phyloP scores from a whole-genome alignment of 805 yeast genomes.

The Saturnispora serradocipensis region DNA sequence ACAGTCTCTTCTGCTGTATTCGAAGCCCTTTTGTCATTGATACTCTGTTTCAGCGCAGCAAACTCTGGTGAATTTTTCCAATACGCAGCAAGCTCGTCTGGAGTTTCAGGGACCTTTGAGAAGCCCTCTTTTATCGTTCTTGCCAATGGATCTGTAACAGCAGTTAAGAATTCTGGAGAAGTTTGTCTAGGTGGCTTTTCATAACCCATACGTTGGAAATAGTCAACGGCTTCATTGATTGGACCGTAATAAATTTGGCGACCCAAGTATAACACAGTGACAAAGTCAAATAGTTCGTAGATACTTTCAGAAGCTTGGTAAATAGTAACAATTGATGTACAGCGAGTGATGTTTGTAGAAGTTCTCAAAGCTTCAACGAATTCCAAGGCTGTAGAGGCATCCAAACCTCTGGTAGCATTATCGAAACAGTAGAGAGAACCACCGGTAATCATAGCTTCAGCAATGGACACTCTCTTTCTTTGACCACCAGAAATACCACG shows the following conservation, averaged over 20 bases:
- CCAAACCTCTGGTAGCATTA: slow-evolving; percentile 66
- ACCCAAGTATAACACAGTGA: slow-evolving; percentile 50
- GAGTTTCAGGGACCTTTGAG: slow-evolving; percentile 45
- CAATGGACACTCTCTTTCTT: slow-evolving; percentile 61
- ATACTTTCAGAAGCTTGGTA: slow-evolving; percentile 63
- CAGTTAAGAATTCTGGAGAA: slow-evolving; percentile 58
- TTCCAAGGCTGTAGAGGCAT: slow-evolving; percentile 65
- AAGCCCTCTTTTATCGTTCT: slow-evolving; percentile 40
- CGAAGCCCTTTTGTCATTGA: slow-evolving; percentile 28
- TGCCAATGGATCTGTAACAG: slow-evolving; percentile 60
- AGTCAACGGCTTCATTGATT: slow-evolving; percentile 41
- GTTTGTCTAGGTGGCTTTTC: slow-evolving; percentile 55
- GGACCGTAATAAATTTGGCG: slow-evolving; percentile 55
- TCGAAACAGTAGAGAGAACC: slow-evolving; percentile 55
- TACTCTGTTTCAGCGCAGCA: slow-evolving; percentile 26
- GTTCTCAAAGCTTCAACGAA: slow-evolving; percentile 52
- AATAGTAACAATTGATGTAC: slow-evolving; percentile 55
- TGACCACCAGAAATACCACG: slow-evolving; percentile 71
- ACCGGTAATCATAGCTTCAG: slow-evolving; percentile 49
- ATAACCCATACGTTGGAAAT: slow-evolving; percentile 53
- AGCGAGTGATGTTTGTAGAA: slow-evolving; percentile 44
- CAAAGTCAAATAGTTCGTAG: slow-evolving; percentile 51
- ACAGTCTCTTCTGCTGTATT: slow-evolving; percentile 28
- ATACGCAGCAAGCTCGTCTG: slow-evolving; percentile 48
- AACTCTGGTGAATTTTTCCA: slow-evolving; percentile 53